Evolutionary conservation across 495 filamentous ascomycete species (phyloP).

Genomic region (Neurospora sp.): DNA sequence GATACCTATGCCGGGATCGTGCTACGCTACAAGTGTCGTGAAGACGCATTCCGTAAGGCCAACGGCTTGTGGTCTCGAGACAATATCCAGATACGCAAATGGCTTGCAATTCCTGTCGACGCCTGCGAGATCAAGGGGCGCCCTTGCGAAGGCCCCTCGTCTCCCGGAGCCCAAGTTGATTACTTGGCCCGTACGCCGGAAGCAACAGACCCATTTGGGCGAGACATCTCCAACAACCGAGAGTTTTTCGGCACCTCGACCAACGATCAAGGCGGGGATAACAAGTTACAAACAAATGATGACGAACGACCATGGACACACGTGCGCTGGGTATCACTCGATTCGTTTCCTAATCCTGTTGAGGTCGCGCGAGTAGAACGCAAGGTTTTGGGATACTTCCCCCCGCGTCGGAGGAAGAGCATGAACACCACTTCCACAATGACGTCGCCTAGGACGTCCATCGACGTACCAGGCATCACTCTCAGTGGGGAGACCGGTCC

Average conservation of each 20-base stretch:
- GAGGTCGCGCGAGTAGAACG: constrained; percentile 82
- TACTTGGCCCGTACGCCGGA: constrained; percentile 37
- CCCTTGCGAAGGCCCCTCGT: constrained; percentile 35
- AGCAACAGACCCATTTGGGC: constrained; percentile 15
- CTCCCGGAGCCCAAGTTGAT: constrained; percentile 28
- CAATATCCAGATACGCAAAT: constrained; percentile 71
- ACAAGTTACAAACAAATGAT: constrained; percentile 8
- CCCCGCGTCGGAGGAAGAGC: constrained; percentile 76
- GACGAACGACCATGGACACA: constrained; percentile 63
- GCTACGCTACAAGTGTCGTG: constrained; percentile 76
- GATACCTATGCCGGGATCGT: constrained; percentile 87
- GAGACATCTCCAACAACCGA: constrained; percentile 12
- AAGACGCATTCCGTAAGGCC: constrained; percentile 68
- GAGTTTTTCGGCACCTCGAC: constrained; percentile 26
- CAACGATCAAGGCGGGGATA: constrained; percentile 13
- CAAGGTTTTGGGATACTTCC: constrained; percentile 80
- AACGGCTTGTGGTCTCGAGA: constrained; percentile 95
- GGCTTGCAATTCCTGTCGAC: constrained; percentile 78
- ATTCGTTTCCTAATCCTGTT: constrained; percentile 55
- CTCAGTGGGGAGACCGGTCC: constrained; percentile 24
- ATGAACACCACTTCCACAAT: constrained; percentile 42
- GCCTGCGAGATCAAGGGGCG: constrained; percentile 78
- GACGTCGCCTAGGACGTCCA: constrained; percentile 52
- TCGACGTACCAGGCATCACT: constrained; percentile 42
- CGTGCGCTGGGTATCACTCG: constrained; percentile 75